A percentile compares a stretch with the other conserved stretches of the same genome.
phyloP scores from a whole-genome alignment of 768 basidiomycete genomes.

The Boletellus emodensis region DNA sequence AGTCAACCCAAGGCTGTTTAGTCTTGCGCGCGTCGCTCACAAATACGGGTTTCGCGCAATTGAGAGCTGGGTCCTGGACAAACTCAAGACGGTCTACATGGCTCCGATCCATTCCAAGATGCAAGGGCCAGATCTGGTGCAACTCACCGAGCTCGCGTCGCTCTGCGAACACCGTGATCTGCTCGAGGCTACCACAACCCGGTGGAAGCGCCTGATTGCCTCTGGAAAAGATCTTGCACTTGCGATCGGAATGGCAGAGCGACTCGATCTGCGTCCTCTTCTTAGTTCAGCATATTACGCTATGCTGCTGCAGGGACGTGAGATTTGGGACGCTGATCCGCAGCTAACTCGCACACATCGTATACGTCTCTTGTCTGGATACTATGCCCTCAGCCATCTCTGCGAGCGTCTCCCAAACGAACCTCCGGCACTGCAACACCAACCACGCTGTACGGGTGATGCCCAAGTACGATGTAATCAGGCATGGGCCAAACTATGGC shows the following conservation, averaged over 20 bases:
- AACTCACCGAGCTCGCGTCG: constrained; percentile 50
- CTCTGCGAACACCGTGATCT: constrained; percentile 46
- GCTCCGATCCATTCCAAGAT: constrained; percentile 26
- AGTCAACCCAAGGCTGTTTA: constrained; percentile 42
- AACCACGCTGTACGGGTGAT: constrained; percentile 36
- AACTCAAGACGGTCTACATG: constrained; percentile 38
- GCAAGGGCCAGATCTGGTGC: constrained; percentile 38
- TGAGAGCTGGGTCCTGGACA: constrained; percentile 41
- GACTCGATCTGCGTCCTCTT: constrained; percentile 42
- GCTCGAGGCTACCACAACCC: constrained; percentile 37
- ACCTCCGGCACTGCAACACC: constrained; percentile 43
- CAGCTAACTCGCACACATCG: constrained; percentile 44
- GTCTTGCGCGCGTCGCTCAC: constrained; percentile 47
- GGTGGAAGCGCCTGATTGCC: constrained; percentile 47
- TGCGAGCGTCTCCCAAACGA: constrained; percentile 42
- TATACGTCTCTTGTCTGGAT: constrained; percentile 50
- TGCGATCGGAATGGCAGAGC: constrained; percentile 46
- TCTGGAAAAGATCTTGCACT: constrained; percentile 43
- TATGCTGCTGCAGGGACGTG: constrained; percentile 49
- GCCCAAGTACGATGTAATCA: constrained; percentile 41
- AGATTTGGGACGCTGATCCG: constrained; percentile 45
- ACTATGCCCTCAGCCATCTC: constrained; percentile 44
- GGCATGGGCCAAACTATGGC: constrained; percentile 46
- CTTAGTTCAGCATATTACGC: constrained; percentile 49
- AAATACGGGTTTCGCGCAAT: constrained; percentile 47